Evolutionary conservation across 345 rosid genomes (phyloP), one percentile per base, ranked within the genome.

Genomic region (Litchi chinensis): DNA sequence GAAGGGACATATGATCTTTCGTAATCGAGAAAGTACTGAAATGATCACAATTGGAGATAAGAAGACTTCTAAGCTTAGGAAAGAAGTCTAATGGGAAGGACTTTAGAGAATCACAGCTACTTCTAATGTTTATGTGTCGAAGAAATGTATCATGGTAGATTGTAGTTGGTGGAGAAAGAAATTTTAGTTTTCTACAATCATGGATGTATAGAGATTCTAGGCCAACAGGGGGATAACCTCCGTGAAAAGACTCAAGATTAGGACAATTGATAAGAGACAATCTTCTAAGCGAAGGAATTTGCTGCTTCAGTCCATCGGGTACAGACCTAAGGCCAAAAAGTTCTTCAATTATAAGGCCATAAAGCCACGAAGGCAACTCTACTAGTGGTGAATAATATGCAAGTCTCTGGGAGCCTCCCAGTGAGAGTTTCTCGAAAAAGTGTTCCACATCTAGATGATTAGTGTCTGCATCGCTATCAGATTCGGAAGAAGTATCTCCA

Each of bases 151-250:
- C 74, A 24, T 71, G 80, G 0, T 62, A 68, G 7, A 77, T 73
- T 71, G 79, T 79, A 26, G 65, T 75, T 44, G 19, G n/a, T 5
- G 19, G 40, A 16, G 79, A 78, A 63, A 59, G 18, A 70, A 85
- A 85, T 41, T 82, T 57, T 6, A 85, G 80, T 57, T 79, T 82
- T 81, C 76, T 44, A 77, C 87, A 85, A 41, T 85, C 74, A 65
- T 68, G 73, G 16, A 85, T 18, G 73, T 85, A 71, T 0, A 85
- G 21, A 4, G 80, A 73, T 48, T 77, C 74, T 50, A 85, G 37
- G 73, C 85, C 60, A 43, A 70, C 70, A 24, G 83, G 59, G 37
- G 68, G 67, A 37, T 74, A 65, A 16, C 77, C 74, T n/a, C 76
- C 62, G 32, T 79, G 74, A 69, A 82, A 77, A 8, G 80, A 82